Evolutionary conservation across 495 filamentous ascomycete species (phyloP), one percentile per base, ranked within the genome.

Genomic region (Lepidopterella palustris): DNA sequence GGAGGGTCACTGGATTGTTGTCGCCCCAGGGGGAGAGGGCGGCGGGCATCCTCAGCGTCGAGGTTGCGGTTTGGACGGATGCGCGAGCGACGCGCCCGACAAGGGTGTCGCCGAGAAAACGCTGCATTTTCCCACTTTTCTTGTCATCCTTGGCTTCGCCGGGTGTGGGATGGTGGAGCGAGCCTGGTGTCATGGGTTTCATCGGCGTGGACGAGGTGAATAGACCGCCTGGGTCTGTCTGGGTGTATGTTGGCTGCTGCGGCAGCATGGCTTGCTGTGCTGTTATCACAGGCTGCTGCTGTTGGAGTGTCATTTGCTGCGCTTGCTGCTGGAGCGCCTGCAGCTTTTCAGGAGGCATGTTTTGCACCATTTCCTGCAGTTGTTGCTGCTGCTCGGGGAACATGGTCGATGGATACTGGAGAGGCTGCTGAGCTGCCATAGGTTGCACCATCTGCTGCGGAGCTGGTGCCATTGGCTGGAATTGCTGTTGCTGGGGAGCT

Each of bases 1-100:
- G 72, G n/a, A 75, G 67, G 18, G 72, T 75, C 27, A 75, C 69
- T 23, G 72, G 73, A 47, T 75, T 74, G 56, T 74, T 75, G 57
- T 75, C 72, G 26, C 72, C 72, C 72, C 70, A 75, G 10, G 72
- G 72, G 24, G 72, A 74, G 2, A 75, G 62, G n/a, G 64, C 55
- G 3, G 61, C 45, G 8, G 72, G 72, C 55, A 75, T 64, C 50
- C 72, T 74, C 26, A 69, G 28, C 0, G 72, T 66, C 13, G 69
- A 67, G n/a, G 72, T 68, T 4, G 61, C 66, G 13, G 72, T 75
- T 55, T 67, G 62, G 3, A 73, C 72, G 15, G 62, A 63, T 0
- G 72, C 64, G n/a, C 71, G 70, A 13, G 66, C 72, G 40, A 74
- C 62, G 26, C 72, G 59, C 6, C 72, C 72, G 28, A 72, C 68